These are phyloP conservation scores for Cladophialophora bantiana DNA, from an alignment of 2,329 filamentous ascomycete genomes.

Conservation along the genomic window DNA sequence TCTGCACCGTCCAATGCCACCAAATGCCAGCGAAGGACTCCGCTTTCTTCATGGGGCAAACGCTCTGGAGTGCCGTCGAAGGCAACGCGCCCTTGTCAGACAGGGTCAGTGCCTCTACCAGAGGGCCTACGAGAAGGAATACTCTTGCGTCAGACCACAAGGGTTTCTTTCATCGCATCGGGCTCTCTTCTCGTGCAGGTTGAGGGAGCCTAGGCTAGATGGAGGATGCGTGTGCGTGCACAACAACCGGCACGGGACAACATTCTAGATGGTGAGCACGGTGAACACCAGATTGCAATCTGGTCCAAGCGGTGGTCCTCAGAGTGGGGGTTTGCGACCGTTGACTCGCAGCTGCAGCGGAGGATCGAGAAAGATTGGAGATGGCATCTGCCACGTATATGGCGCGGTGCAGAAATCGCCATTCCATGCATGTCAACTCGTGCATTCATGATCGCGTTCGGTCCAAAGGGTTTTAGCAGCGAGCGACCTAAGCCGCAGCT, in stretches of 20 bases:
- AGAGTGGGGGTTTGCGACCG: constrained; percentile 28
- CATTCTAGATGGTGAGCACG: constrained; percentile 6
- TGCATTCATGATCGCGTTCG: constrained; percentile 9
- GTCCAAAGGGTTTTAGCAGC: constrained; percentile 1
- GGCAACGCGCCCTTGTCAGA: not conserved
- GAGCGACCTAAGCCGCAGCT: constrained; percentile 29
- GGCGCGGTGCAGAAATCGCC: constrained; percentile 10
- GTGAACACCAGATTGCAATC: constrained; percentile 31
- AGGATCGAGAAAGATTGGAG: constrained; percentile 31
- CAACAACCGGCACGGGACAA: not conserved
- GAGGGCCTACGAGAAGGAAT: not conserved
- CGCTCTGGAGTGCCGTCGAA: not conserved
- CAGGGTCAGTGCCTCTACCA: not conserved
- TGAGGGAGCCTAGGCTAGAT: constrained; percentile 3
- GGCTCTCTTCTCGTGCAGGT: not conserved
- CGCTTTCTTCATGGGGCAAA: not conserved
- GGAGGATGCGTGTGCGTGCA: constrained; percentile 11
- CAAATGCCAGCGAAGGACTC: not conserved
- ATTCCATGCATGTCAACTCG: constrained; percentile 20
- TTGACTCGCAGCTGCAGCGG: constrained; percentile 32
- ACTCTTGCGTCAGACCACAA: not conserved
- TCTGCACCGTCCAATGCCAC: not conserved
- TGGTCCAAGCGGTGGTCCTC: constrained; percentile 23
- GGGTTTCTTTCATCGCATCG: not conserved
- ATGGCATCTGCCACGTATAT: constrained; percentile 31